These are phyloP conservation scores for Triadica sebifera DNA, from an alignment of 345 rosid species.

Conservation along the genomic window DNA sequence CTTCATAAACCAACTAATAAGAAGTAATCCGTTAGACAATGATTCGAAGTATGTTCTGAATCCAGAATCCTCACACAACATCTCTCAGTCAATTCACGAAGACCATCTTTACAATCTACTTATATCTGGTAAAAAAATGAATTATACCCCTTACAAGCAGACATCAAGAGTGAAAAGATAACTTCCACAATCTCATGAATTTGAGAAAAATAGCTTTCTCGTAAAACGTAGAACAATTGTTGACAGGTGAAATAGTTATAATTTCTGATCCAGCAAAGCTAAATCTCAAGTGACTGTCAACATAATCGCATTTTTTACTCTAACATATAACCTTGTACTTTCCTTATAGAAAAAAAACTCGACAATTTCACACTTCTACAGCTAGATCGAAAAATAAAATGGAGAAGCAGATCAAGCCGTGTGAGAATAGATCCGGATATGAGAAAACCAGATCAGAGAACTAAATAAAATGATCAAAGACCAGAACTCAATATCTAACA, in stretches of 20 bases:
- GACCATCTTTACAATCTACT: background rate
- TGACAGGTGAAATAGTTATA: background rate
- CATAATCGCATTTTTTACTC: background rate
- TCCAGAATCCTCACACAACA: too few relatives aligned
- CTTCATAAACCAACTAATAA: background rate
- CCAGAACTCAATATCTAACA: background rate
- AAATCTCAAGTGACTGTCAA: background rate
- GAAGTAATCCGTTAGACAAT: background rate
- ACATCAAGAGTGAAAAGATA: background rate
- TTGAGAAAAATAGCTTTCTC: too few relatives aligned
- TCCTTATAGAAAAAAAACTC: too few relatives aligned
- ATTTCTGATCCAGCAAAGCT: background rate
- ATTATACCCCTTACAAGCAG: background rate
- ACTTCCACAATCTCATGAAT: too few relatives aligned
- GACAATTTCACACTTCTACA: background rate
- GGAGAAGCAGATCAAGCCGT: background rate
- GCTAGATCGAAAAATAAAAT: background rate
- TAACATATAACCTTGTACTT: too few relatives aligned
- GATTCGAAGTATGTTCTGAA: background rate
- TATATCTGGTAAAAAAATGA: background rate
- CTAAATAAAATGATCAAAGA: background rate
- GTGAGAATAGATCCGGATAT: conserved; percentile 21
- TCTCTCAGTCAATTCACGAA: background rate
- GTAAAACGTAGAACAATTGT: too few relatives aligned
- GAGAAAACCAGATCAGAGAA: conserved; percentile 20